Evolutionary conservation across 768 basidiomycete genomes (phyloP).

Genomic region (Pleurotus eryngii): DNA sequence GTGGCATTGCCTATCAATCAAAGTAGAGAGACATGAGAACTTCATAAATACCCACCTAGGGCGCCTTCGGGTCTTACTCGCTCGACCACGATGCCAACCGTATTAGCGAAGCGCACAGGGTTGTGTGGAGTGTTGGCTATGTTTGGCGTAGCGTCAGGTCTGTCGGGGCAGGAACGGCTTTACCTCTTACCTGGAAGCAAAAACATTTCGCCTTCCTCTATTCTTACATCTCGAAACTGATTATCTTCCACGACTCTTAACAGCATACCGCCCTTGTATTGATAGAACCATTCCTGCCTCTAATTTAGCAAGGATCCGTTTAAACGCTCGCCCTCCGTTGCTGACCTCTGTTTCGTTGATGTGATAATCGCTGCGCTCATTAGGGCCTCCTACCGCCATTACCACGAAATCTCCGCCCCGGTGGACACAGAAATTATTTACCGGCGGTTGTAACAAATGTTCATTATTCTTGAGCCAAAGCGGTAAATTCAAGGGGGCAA

Average conservation of each 20-base stretch:
- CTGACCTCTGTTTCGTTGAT: constrained; percentile 89
- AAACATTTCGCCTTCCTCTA: constrained; percentile 97
- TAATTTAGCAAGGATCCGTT: background rate
- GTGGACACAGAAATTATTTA: constrained; percentile 88
- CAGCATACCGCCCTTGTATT: constrained; percentile 91
- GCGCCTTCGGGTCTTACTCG: constrained; percentile 71
- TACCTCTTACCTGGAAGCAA: constrained; percentile 72
- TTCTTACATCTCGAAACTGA: constrained; percentile 78
- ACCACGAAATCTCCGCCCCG: constrained; percentile 83
- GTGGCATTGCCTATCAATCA: background rate
- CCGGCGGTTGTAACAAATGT: constrained; percentile 82
- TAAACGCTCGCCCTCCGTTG: background rate
- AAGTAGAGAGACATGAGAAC: background rate
- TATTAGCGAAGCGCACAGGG: constrained; percentile 89
- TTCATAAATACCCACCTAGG: constrained; percentile 49
- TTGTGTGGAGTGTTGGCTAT: constrained; percentile 95
- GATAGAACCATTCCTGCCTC: constrained; percentile 95
- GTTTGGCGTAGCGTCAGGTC: background rate
- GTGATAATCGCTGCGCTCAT: constrained; percentile 92
- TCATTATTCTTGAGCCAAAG: constrained; percentile 85
- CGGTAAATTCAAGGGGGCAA: constrained; percentile 83
- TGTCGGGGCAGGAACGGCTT: background rate
- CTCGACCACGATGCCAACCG: constrained; percentile 90
- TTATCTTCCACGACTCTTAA: constrained; percentile 82
- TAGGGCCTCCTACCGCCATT: constrained; percentile 97